phyloP scores from a whole-genome alignment of 495 filamentous ascomycete genomes.

The Aspergillus steynii region DNA sequence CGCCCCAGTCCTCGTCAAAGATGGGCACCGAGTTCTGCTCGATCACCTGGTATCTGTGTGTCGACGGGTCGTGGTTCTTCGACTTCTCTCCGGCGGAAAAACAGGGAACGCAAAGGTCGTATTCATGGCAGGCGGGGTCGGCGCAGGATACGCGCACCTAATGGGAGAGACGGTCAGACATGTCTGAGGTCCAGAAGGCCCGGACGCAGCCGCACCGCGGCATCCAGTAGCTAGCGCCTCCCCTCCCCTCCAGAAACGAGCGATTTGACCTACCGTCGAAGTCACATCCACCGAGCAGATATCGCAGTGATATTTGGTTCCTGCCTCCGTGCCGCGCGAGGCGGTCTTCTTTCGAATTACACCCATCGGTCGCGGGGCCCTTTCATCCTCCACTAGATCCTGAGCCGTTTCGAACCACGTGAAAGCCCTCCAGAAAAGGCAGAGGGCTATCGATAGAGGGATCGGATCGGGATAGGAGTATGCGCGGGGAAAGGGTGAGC shows the following conservation, averaged over 20 bases:
- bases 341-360: slow-evolving; percentile 96
- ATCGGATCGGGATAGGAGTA: slow-evolving; percentile 7
- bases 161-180: background rate
- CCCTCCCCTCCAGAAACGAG: slow-evolving; percentile 5
- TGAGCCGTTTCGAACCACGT: slow-evolving; percentile 33
- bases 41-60: slow-evolving; percentile 89
- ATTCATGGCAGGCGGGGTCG: slow-evolving; percentile 79
- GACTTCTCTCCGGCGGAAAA: slow-evolving; percentile 78
- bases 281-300: slow-evolving; percentile 95
- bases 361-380: slow-evolving; percentile 64
- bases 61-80: slow-evolving; percentile 77
- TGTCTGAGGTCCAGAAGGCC: background rate
- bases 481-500: slow-evolving; percentile 17
- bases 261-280: slow-evolving; percentile 68
- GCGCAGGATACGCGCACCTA: slow-evolving; percentile 96
- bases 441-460: slow-evolving; percentile 28
- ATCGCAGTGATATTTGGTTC: slow-evolving; percentile 94
- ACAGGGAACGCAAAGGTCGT: slow-evolving; percentile 95
- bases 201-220: background rate
- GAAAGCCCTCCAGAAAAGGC: slow-evolving; percentile 33
- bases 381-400: slow-evolving; percentile 46
- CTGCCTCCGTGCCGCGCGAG: slow-evolving; percentile 83
- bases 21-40: slow-evolving; percentile 98
- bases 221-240: background rate
- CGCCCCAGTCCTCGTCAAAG: slow-evolving; percentile 92